Conservation (phyloP, 2,329 filamentous ascomycete genomes). For the Epichloe bromicola region DNA sequence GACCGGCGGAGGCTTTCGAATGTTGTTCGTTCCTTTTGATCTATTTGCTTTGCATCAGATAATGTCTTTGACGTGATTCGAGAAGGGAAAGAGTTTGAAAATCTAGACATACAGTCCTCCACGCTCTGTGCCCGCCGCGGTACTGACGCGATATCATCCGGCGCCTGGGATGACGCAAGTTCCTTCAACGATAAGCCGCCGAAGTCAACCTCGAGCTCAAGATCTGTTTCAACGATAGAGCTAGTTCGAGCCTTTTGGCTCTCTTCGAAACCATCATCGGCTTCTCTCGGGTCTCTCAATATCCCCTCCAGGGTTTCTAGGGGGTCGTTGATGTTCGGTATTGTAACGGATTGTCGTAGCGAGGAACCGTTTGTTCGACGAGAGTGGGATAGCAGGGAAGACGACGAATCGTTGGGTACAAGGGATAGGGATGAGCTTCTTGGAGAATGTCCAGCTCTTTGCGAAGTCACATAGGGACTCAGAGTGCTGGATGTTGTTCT, state of each 20-base stretch:
- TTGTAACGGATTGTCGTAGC: slow-evolving; percentile 43
- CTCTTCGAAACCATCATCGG: slow-evolving; percentile 2
- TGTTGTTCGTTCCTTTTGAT: slow-evolving; percentile 68
- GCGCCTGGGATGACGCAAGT: slow-evolving; percentile 35
- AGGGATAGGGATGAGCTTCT: slow-evolving; percentile 69
- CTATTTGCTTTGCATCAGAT: slow-evolving; percentile 24
- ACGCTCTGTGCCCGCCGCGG: slow-evolving; percentile 45
- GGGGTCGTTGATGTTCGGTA: slow-evolving; percentile 44
- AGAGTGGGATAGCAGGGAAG: slow-evolving; percentile 56
- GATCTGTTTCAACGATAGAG: slow-evolving; percentile 32
- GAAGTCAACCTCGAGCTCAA: slow-evolving; percentile 65
- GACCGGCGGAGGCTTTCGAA: slow-evolving; percentile 86
- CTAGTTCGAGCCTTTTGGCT: slow-evolving; percentile 4
- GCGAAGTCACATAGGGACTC: slow-evolving; percentile 54
- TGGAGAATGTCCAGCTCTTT: slow-evolving; percentile 54
- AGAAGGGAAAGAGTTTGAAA: neutral
- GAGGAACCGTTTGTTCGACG: slow-evolving; percentile 55
- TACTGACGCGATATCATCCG: slow-evolving; percentile 8
- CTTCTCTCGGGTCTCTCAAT: slow-evolving; percentile 18
- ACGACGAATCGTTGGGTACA: slow-evolving; percentile 62
- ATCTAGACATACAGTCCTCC: slow-evolving; percentile 52
- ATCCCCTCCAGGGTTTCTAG: slow-evolving; percentile 51
- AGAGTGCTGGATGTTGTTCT: slow-evolving; percentile 56
- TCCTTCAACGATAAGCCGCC: slow-evolving; percentile 62
- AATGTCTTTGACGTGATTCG: neutral